Evolutionary conservation across 148 eudicot species (phyloP).

Genomic region (Selenicereus undatus): DNA sequence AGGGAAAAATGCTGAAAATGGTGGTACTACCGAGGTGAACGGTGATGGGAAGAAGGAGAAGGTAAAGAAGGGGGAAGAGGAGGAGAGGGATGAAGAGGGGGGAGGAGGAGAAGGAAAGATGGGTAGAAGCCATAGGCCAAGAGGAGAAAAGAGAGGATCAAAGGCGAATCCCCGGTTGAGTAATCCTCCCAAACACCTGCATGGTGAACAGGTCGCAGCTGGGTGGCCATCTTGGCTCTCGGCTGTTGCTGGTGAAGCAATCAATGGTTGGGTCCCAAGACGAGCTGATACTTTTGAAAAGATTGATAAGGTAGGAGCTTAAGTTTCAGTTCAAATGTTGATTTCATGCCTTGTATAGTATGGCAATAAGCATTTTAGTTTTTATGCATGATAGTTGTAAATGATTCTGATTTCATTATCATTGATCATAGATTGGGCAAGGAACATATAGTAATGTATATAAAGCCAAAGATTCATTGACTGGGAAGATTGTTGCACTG

Average conservation of each 20-base stretch:
- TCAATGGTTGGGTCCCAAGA: slow-evolving; percentile 95
- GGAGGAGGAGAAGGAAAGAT: slow-evolving; percentile 41
- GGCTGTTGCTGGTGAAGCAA: slow-evolving; percentile 83
- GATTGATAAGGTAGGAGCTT: slow-evolving; percentile 70
- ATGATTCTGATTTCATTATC: slow-evolving; percentile 14
- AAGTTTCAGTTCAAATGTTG: not conserved
- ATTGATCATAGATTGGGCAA: slow-evolving; percentile 66
- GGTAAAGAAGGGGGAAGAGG: slow-evolving; percentile 32
- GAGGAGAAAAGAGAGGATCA: slow-evolving; percentile 62
- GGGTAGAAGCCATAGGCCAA: slow-evolving; percentile 37
- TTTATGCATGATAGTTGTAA: slow-evolving; percentile 4
- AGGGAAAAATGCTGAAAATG: slow-evolving; percentile 28
- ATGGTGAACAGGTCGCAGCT: slow-evolving; percentile 95
- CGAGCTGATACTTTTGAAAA: slow-evolving; percentile 91
- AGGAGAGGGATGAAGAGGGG: slow-evolving; percentile 23
- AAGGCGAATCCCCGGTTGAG: slow-evolving; percentile 67
- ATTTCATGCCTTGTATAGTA: not conserved
- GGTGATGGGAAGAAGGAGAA: slow-evolving; percentile 37
- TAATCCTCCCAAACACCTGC: slow-evolving; percentile 56
- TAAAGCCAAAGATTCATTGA: slow-evolving; percentile 78
- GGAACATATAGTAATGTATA: slow-evolving; percentile 97
- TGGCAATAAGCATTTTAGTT: not conserved
- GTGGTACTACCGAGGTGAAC: slow-evolving; percentile 30
- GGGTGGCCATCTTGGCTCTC: slow-evolving; percentile 98
- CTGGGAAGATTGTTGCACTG: slow-evolving; percentile 86